Conservation (phyloP, 805 yeast species). For the Torulaspora gathmanii region DNA sequence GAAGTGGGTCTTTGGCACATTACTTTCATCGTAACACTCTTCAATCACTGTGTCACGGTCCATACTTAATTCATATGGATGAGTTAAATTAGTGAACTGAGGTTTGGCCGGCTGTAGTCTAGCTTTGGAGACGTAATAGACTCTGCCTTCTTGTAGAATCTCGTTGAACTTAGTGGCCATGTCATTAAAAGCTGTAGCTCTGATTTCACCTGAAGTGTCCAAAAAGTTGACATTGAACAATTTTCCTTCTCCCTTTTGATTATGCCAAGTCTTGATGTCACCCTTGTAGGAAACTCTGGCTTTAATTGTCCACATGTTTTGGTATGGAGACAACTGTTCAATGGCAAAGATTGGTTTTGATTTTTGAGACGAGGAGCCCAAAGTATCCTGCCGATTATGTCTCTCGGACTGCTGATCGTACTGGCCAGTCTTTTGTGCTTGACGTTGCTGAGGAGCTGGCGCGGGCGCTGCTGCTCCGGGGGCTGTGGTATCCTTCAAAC, state of each 20-base stretch:
- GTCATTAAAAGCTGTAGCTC: conserved; percentile 91
- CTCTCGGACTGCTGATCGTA: conserved; percentile 9
- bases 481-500: conserved; percentile 16
- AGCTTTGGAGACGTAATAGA: conserved; percentile 77
- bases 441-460: conserved; percentile 6
- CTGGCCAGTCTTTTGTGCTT: not conserved
- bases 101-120: conserved; percentile 79
- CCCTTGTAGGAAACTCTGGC: conserved; percentile 88
- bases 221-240: conserved; percentile 81
- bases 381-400: conserved; percentile 4
- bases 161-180: conserved; percentile 75
- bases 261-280: conserved; percentile 83
- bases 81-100: conserved; percentile 74
- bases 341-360: conserved; percentile 57
- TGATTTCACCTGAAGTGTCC: conserved; percentile 93
- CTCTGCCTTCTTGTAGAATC: conserved; percentile 79
- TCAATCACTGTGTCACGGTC: conserved; percentile 74
- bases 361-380: conserved; percentile 25
- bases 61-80: conserved; percentile 81
- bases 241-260: conserved; percentile 83
- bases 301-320: conserved; percentile 84
- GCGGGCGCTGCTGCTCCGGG: conserved; percentile 21
- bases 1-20: conserved; percentile 75
- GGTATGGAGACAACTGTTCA: conserved; percentile 87
- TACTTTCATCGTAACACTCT: conserved; percentile 54